Evolutionary conservation across 2,329 filamentous ascomycete genomes (phyloP).

Genomic region (Sphaerostilbella broomeana): DNA sequence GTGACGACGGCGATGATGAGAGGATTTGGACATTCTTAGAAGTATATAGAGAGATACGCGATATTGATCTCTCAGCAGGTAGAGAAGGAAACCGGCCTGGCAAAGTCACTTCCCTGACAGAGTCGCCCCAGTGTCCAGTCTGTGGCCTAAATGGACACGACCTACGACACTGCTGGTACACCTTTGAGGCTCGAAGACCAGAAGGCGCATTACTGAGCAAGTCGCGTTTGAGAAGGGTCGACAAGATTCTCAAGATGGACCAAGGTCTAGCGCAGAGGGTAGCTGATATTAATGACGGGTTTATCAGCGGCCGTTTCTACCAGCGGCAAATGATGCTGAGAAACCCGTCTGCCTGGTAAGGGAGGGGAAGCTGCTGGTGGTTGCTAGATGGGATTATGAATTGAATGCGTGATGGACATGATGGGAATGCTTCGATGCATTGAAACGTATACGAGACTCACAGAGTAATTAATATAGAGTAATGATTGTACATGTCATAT

Average conservation of each 20-base stretch:
- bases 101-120: background rate
- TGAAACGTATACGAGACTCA: too few species aligned
- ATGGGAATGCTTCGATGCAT: too few species aligned
- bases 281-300: slow-evolving; percentile 7
- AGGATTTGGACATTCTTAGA: slow-evolving; percentile 9
- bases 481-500: too few species aligned
- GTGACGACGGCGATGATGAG: slow-evolving; percentile 1
- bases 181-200: slow-evolving; percentile 7
- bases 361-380: too few species aligned
- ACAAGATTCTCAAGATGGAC: slow-evolving; percentile 6
- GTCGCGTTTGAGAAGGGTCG: slow-evolving; percentile 2
- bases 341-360: too few species aligned
- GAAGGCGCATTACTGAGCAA: slow-evolving; percentile 6
- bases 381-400: too few species aligned
- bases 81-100: slow-evolving; percentile 1
- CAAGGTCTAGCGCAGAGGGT: slow-evolving; percentile 8
- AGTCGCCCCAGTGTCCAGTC: slow-evolving; percentile 7
- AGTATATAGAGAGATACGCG: slow-evolving; percentile 8
- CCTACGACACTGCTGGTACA: slow-evolving; percentile 12
- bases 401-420: too few species aligned
- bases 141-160: slow-evolving; percentile 9
- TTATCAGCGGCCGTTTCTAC: slow-evolving; percentile 8
- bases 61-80: slow-evolving; percentile 1
- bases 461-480: too few species aligned
- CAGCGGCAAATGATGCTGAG: slow-evolving; percentile 10